Evolutionary conservation across 1,284 basidiomycete species (phyloP), one percentile per base, ranked within the genome.

Genomic region (Naganishia cerealis): DNA sequence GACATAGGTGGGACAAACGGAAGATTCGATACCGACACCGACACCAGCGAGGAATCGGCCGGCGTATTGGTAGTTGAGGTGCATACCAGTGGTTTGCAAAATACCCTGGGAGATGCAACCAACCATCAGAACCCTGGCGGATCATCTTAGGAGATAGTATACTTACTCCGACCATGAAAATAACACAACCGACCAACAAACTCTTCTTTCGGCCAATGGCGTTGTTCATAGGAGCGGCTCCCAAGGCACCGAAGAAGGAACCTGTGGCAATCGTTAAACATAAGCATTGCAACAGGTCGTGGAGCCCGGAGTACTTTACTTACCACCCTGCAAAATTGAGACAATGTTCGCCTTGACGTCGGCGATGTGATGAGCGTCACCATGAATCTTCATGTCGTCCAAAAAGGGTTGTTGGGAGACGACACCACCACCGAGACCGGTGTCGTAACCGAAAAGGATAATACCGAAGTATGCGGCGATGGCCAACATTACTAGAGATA

Each of bases 241-340:
- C 82, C 9, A 92, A 75, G 13, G 90, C 87, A 58, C 90, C 90
- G 75, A 91, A 91, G 83, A 91, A 91, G 9, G 78, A 67, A 53
- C 40, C 57, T 59, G 42, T 26, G 8, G 26, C 15, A 18, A 48
- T 10, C 13, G 9, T 16, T 15, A 6, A 10, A 39, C 6, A 57
- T 39, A 21, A 21, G 55, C 36, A 39, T 21, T 24, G 55, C 38
- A 9, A 10, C 18, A 46, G 3, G 16, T 46, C 29, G 29, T 33
- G 29, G 29, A 3, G 29, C 29, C 2, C n/a, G 15, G 42, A 46
- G 15, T 8, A 46, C 5, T 16, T 46, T 18, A 59, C 57, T 48
- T 21, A 59, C 61, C 89, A 3, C 87, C 90, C 76, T 90, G 89
- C 13, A 91, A 84, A 24, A 91, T 88, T 10, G 89, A 87, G 26